Evolutionary conservation across 2,329 filamentous ascomycete genomes (phyloP).

Genomic region (Fusarium sublunatum): DNA sequence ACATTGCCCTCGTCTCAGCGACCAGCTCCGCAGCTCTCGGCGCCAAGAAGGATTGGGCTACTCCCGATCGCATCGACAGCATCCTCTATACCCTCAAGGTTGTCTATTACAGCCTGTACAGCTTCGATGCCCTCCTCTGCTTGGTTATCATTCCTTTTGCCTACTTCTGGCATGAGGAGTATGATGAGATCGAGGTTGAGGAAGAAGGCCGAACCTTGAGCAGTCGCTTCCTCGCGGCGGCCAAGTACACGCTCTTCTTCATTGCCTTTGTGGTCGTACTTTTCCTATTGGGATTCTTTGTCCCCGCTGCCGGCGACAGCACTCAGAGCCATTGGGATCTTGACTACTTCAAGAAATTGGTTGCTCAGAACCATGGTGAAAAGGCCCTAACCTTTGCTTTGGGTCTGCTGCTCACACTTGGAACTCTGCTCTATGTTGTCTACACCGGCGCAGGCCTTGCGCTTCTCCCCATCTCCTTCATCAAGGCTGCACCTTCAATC

Average conservation of each 20-base stretch:
- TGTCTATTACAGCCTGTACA: conserved; percentile 94
- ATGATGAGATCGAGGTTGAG: conserved; percentile 89
- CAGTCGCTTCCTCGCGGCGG: conserved; percentile 81
- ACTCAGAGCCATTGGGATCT: conserved; percentile 78
- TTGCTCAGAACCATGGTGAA: conserved; percentile 85
- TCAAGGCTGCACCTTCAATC: conserved; percentile 89
- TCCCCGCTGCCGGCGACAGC: conserved; percentile 78
- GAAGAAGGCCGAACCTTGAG: conserved; percentile 80
- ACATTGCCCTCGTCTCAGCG: conserved; percentile 92
- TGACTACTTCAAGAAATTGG: conserved; percentile 89
- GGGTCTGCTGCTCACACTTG: conserved; percentile 87
- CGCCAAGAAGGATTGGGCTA: conserved; percentile 94
- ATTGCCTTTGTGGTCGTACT: conserved; percentile 81
- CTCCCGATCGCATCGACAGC: conserved; percentile 78
- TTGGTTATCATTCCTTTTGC: conserved; percentile 91
- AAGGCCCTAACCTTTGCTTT: conserved; percentile 90
- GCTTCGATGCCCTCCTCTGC: conserved; percentile 89
- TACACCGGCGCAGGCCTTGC: conserved; percentile 93
- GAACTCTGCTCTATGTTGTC: conserved; percentile 84
- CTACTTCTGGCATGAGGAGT: conserved; percentile 99
- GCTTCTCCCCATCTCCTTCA: conserved; percentile 86
- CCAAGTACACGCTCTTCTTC: conserved; percentile 92
- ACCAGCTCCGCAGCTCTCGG: conserved; percentile 81
- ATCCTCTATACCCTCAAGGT: conserved; percentile 85
- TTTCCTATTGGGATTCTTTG: conserved; percentile 94